These are phyloP conservation scores for Xylaria sp. DNA, from an alignment of 2,329 filamentous ascomycete genomes.

Conservation along the genomic window DNA sequence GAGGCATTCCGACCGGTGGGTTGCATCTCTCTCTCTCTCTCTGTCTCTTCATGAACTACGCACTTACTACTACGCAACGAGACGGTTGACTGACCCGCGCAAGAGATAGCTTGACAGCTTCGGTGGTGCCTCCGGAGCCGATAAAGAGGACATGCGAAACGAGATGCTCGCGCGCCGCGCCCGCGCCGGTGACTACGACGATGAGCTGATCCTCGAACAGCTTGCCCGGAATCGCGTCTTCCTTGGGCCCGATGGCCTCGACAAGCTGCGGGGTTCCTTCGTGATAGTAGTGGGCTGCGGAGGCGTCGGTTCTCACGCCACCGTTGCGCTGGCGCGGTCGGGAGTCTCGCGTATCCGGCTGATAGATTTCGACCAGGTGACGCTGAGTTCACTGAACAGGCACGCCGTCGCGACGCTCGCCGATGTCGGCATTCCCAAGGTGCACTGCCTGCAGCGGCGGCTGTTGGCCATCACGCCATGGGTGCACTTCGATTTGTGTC, in stretches of 20 bases:
- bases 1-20: conserved; percentile 54
- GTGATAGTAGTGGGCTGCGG: conserved; percentile 93
- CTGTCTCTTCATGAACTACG: too few relatives aligned
- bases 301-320: conserved; percentile 93
- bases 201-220: conserved; percentile 92
- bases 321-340: conserved; percentile 85
- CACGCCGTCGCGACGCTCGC: conserved; percentile 94
- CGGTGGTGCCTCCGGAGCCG: conserved; percentile 59
- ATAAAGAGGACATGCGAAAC: conserved; percentile 72
- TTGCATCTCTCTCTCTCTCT: not conserved
- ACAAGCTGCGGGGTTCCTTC: conserved; percentile 82
- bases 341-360: conserved; percentile 89
- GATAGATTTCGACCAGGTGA: conserved; percentile 98
- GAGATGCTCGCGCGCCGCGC: conserved; percentile 68
- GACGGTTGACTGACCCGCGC: conserved; percentile 39
- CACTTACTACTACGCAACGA: too few relatives aligned
- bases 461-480: conserved; percentile 90
- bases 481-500: conserved; percentile 87
- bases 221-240: conserved; percentile 93
- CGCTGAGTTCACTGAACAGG: conserved; percentile 91
- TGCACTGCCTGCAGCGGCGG: conserved; percentile 81
- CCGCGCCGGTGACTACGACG: conserved; percentile 72
- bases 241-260: conserved; percentile 82
- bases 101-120: conserved; percentile 67
- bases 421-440: conserved; percentile 93